Conservation (phyloP, 257 asterid species). For the Galeopsis tetrahit region DNA sequence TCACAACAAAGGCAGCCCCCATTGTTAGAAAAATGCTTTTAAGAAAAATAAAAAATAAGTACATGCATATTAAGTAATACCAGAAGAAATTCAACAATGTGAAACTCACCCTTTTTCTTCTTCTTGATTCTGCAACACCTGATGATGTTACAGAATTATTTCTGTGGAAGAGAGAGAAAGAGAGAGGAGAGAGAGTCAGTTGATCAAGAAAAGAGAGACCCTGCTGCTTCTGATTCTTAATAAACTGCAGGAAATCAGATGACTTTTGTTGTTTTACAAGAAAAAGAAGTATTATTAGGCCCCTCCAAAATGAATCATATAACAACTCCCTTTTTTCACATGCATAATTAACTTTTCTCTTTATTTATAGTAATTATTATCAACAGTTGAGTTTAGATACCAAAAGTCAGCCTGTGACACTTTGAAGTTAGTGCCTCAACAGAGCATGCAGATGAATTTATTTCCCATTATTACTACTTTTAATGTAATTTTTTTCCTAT, state of each 20-base stretch:
- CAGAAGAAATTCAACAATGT: conserved; percentile 10
- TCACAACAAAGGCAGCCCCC: conserved; percentile 32
- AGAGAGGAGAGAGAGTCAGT: conserved; percentile 22
- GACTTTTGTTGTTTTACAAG: conserved; percentile 34
- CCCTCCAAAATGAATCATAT: conserved; percentile 35
- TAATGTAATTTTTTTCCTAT: not conserved
- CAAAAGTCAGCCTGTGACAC: conserved; percentile 36
- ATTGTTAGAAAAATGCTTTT: not conserved
- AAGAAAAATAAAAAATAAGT: no score
- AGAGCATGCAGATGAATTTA: conserved; percentile 26
- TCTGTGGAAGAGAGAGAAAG: conserved; percentile 23
- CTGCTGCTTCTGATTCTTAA: conserved; percentile 11
- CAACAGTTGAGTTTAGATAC: not conserved
- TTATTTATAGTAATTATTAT: conserved; percentile 5
- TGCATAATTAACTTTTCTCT: conserved; percentile 38
- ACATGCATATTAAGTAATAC: conserved; percentile 10
- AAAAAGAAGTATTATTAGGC: conserved; percentile 23
- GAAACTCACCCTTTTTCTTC: conserved; percentile 35
- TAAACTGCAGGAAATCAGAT: conserved; percentile 23
- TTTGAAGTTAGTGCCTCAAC: conserved; percentile 38
- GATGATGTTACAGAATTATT: no score
- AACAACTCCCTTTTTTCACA: conserved; percentile 54
- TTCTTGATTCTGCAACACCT: conserved; percentile 31
- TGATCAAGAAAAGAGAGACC: conserved; percentile 34
- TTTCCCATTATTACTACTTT: conserved; percentile 9